phyloP scores from a whole-genome alignment of 768 basidiomycete species.

The Pulveroboletus sp. region DNA sequence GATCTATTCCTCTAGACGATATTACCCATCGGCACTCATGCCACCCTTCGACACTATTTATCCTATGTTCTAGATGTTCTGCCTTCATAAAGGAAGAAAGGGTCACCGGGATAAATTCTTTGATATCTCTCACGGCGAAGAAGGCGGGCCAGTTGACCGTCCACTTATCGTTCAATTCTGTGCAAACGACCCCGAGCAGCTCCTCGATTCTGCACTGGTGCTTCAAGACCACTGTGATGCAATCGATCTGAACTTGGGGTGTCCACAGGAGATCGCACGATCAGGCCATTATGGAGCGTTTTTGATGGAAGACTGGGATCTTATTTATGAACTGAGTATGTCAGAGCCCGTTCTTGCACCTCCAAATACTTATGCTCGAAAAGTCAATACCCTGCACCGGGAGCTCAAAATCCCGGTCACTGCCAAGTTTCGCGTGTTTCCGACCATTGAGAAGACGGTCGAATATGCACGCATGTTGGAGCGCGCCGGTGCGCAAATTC shows the following conservation, averaged over 20 bases:
- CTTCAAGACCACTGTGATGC: slow-evolving; percentile 86
- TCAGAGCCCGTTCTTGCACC: slow-evolving; percentile 6
- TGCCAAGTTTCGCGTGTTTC: slow-evolving; percentile 93
- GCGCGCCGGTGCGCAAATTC: slow-evolving; percentile 89
- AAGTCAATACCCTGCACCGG: slow-evolving; percentile 83
- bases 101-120: slow-evolving; percentile 64
- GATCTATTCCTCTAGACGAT: slow-evolving; percentile 1
- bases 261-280: slow-evolving; percentile 94
- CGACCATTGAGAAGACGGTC: slow-evolving; percentile 81
- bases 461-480: slow-evolving; percentile 97
- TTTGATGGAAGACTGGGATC: slow-evolving; percentile 92
- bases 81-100: slow-evolving; percentile 33
- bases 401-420: slow-evolving; percentile 92
- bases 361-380: not conserved
- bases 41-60: too few relatives aligned
- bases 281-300: slow-evolving; percentile 87
- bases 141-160: slow-evolving; percentile 73
- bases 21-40: not conserved
- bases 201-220: slow-evolving; percentile 73
- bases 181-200: slow-evolving; percentile 79
- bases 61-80: slow-evolving; percentile 52
- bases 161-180: slow-evolving; percentile 94
- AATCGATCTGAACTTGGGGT: slow-evolving; percentile 90
- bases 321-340: slow-evolving; percentile 78
- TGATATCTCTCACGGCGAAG: slow-evolving; percentile 69